A percentile compares a stretch with the other conserved stretches of the same genome.
These are phyloP conservation scores for Wickerhamiella musiphila DNA, from an alignment of 805 yeast genomes.

Conservation along the genomic window DNA sequence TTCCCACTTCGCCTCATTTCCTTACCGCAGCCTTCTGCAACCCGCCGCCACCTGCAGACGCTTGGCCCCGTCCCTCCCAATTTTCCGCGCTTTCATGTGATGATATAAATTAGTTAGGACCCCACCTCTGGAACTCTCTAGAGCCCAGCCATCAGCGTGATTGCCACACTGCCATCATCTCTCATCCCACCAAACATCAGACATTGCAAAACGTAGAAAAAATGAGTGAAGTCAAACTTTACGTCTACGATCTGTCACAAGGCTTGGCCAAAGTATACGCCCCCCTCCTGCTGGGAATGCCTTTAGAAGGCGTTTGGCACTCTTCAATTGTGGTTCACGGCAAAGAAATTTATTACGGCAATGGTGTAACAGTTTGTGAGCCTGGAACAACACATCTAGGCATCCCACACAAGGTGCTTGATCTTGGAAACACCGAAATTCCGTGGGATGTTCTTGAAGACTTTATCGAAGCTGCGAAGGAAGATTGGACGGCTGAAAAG, in stretches of 20 bases:
- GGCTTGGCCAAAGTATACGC: slow-evolving; percentile 34
- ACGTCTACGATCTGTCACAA: slow-evolving; percentile 45
- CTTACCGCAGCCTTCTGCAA: too few species aligned
- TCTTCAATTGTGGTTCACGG: slow-evolving; percentile 37
- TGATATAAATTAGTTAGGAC: too few species aligned
- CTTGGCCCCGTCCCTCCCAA: too few species aligned
- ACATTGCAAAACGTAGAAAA: too few species aligned
- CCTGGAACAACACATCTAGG: slow-evolving; percentile 49
- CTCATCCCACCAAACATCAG: too few species aligned
- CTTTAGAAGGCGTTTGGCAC: slow-evolving; percentile 49
- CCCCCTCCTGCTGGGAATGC: slow-evolving; percentile 31
- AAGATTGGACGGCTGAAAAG: slow-evolving; percentile 27
- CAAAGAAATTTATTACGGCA: slow-evolving; percentile 44
- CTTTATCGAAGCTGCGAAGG: slow-evolving; percentile 31
- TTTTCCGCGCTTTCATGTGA: too few species aligned
- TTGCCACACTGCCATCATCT: too few species aligned
- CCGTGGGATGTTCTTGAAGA: slow-evolving; percentile 36
- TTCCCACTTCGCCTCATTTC: too few species aligned
- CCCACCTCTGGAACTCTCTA: too few species aligned
- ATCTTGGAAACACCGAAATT: slow-evolving; percentile 36
- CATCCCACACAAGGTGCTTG: slow-evolving; percentile 32
- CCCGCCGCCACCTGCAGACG: too few species aligned
- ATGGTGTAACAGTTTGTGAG: slow-evolving; percentile 31
- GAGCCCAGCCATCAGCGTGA: too few species aligned
- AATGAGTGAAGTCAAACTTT: slow-evolving; percentile 37